A percentile compares a stretch with the other conserved stretches of the same genome.
Conservation (phyloP, 2,329 filamentous ascomycete genomes). For the Aspergillus pseudonomiae region DNA sequence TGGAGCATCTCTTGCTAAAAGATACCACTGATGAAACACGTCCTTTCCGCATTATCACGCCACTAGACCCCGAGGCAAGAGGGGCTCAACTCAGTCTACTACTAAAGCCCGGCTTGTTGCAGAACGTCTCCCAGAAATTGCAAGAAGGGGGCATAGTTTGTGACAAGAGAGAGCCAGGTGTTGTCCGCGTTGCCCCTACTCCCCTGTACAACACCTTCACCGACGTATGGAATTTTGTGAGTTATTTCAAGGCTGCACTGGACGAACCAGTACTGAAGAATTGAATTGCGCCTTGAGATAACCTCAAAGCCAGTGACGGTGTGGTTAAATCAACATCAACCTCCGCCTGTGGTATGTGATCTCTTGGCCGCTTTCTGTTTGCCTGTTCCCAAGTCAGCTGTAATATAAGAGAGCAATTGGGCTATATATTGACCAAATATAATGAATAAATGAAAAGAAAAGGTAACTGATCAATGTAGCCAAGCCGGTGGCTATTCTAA, state of each 20-base stretch:
- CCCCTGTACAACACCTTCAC: constrained; percentile 80
- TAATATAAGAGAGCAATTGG: neutral
- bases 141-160: constrained; percentile 73
- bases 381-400: neutral
- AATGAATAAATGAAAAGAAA: neutral
- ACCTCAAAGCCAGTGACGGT: neutral
- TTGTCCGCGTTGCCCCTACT: constrained; percentile 78
- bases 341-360: too few species aligned
- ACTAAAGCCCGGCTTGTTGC: constrained; percentile 70
- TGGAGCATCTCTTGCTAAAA: constrained; percentile 65
- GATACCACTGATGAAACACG: constrained; percentile 37
- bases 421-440: neutral
- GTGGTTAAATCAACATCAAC: neutral
- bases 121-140: constrained; percentile 65
- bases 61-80: constrained; percentile 64
- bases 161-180: constrained; percentile 81
- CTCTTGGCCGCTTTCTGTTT: neutral
- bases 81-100: constrained; percentile 78
- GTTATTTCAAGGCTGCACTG: constrained; percentile 37
- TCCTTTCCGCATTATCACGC: constrained; percentile 68
- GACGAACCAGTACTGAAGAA: constrained; percentile 1
- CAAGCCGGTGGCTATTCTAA: neutral
- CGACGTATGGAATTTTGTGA: constrained; percentile 66
- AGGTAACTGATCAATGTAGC: neutral
- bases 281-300: neutral